A percentile compares a stretch with the other conserved stretches of the same genome.
Evolutionary conservation across 495 filamentous ascomycete genomes (phyloP).

Genomic region (Tuber magnatum): DNA sequence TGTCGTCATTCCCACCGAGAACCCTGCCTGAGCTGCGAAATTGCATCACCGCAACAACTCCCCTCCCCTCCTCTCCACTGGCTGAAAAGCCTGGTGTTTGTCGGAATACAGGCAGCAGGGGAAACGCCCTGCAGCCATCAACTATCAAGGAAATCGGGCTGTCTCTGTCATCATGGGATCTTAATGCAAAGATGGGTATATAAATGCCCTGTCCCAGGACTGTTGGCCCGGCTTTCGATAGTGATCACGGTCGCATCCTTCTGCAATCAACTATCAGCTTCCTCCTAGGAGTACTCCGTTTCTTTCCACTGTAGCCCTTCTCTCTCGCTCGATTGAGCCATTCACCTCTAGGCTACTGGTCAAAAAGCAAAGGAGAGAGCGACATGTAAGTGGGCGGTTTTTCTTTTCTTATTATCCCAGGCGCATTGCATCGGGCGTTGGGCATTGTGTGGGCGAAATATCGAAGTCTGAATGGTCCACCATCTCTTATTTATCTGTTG

Average conservation of each 20-base stretch:
- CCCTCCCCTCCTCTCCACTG: not conserved
- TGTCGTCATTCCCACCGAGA: not conserved
- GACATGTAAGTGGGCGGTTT: not conserved
- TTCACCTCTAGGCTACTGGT: not conserved
- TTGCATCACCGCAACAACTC: not conserved
- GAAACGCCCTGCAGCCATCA: not conserved
- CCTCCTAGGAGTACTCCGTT: not conserved
- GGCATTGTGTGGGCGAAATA: not conserved
- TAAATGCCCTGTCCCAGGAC: not conserved
- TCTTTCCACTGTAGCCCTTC: not conserved
- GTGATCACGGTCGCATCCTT: not conserved
- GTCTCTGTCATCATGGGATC: not conserved
- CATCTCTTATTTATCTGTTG: conserved; percentile 1
- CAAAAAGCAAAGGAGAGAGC: not conserved
- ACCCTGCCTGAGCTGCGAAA: not conserved
- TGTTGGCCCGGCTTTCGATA: not conserved
- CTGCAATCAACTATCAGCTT: not conserved
- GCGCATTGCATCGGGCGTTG: not conserved
- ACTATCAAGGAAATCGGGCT: not conserved
- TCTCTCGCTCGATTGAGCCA: not conserved
- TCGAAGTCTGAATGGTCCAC: not conserved
- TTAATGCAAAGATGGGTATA: not conserved
- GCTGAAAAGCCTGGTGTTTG: not conserved
- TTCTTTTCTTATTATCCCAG: not conserved
- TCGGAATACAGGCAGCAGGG: not conserved